These are phyloP conservation scores for Leptoxyphium fumago DNA, from an alignment of 2,329 filamentous ascomycete species.

Conservation along the genomic window DNA sequence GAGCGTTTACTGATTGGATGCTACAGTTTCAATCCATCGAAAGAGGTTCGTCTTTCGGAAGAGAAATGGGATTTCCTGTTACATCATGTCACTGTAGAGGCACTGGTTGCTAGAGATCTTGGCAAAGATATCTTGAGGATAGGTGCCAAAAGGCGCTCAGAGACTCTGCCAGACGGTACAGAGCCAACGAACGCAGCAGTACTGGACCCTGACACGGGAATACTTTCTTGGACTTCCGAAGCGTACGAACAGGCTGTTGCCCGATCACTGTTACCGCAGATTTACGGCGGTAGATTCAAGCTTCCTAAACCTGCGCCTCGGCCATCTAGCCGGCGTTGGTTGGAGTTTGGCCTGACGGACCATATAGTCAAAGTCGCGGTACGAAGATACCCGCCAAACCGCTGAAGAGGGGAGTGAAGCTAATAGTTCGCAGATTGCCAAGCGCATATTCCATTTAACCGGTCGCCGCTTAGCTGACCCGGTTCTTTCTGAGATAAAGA, in stretches of 20 bases:
- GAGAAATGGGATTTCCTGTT: slow-evolving; percentile 28
- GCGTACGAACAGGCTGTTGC: background rate
- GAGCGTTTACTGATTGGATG: slow-evolving; percentile 1
- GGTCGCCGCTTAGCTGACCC: slow-evolving; percentile 61
- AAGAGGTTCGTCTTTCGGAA: slow-evolving; percentile 21
- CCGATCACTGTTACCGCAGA: no score
- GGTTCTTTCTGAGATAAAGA: slow-evolving; percentile 33
- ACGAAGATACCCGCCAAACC: slow-evolving; percentile 22
- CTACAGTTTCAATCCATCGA: slow-evolving; percentile 24
- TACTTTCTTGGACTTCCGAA: background rate
- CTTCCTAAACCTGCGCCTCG: background rate
- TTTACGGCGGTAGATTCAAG: no score
- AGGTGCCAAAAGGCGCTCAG: slow-evolving; percentile 14
- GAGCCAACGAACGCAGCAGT: background rate
- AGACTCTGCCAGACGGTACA: background rate
- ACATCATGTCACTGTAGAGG: slow-evolving; percentile 42
- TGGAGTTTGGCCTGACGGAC: slow-evolving; percentile 42
- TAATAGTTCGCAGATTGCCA: slow-evolving; percentile 49
- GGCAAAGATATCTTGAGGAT: slow-evolving; percentile 21
- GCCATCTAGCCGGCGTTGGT: slow-evolving; percentile 33
- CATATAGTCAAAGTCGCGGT: slow-evolving; percentile 58
- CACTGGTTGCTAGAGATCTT: slow-evolving; percentile 33
- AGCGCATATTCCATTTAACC: slow-evolving; percentile 69
- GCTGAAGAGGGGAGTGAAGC: background rate
- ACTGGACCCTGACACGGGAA: background rate